These are phyloP conservation scores for Hortaea sp. DNA, from an alignment of 2,329 filamentous ascomycete genomes.

Conservation along the genomic window DNA sequence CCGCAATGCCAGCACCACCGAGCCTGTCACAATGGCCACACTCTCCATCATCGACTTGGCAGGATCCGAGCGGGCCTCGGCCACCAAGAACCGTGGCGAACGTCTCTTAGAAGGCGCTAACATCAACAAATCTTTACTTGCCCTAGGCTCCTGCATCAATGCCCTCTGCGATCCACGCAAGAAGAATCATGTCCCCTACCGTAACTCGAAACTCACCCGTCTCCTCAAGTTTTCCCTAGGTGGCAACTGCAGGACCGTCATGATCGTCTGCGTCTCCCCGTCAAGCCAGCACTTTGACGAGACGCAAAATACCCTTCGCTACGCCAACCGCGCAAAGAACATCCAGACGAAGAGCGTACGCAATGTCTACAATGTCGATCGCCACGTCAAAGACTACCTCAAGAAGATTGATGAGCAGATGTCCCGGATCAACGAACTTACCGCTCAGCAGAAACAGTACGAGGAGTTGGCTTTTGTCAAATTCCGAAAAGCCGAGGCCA, in stretches of 20 bases:
- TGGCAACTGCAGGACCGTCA: constrained; percentile 97
- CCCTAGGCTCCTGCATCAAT: constrained; percentile 94
- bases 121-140: constrained; percentile 96
- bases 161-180: constrained; percentile 89
- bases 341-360: constrained; percentile 99
- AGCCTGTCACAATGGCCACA: constrained; percentile 96
- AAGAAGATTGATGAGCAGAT: constrained; percentile 99
- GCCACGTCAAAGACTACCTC: constrained; percentile 96
- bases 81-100: constrained; percentile 92
- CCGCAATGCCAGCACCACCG: constrained; percentile 80
- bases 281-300: constrained; percentile 96
- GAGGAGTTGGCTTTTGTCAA: constrained; percentile 76
- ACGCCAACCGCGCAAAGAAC: constrained; percentile 96
- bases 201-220: constrained; percentile 93
- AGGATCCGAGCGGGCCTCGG: constrained; percentile 89
- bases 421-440: constrained; percentile 90
- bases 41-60: constrained; percentile 96
- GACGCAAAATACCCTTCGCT: constrained; percentile 93
- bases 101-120: constrained; percentile 88
- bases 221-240: constrained; percentile 94
- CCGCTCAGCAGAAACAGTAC: constrained; percentile 82
- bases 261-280: constrained; percentile 98
- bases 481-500: constrained; percentile 82
- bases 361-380: constrained; percentile 97
- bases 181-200: constrained; percentile 88